A percentile compares a stretch with the other conserved stretches of the same genome.
phyloP scores from a whole-genome alignment of 164 flowering plant genomes.

The Dillenia suffruticosa region DNA sequence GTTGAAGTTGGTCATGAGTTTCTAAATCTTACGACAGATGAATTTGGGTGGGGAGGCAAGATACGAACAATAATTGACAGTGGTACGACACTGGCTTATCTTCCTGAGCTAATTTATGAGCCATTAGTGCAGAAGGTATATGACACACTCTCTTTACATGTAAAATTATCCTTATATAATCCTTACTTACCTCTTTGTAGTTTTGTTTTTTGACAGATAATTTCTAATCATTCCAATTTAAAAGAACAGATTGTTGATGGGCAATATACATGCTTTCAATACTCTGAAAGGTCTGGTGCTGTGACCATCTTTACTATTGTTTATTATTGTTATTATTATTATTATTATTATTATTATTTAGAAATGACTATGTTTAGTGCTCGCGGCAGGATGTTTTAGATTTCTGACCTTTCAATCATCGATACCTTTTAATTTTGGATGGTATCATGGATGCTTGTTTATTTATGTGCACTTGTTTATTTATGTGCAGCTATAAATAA shows the following conservation, averaged over 20 bases:
- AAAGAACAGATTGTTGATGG: conserved; percentile 45
- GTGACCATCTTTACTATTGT: not conserved
- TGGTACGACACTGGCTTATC: conserved; percentile 77
- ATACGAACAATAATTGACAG: conserved; percentile 66
- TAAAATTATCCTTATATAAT: not conserved
- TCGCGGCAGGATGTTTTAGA: not conserved
- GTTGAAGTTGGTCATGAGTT: conserved; percentile 48
- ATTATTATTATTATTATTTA: not conserved
- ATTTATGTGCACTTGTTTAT: too few species aligned
- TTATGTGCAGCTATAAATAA: too few species aligned
- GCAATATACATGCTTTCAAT: conserved; percentile 60
- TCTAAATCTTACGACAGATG: conserved; percentile 42
- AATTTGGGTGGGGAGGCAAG: conserved; percentile 34
- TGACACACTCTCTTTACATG: not conserved
- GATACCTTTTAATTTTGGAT: not conserved
- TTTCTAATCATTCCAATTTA: conserved; percentile 50
- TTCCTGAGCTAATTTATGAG: conserved; percentile 53
- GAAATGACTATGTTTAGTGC: not conserved
- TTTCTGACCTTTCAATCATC: not conserved
- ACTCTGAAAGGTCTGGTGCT: conserved; percentile 44
- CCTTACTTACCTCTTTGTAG: not conserved
- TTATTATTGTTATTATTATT: not conserved
- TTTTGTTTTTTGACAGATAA: conserved; percentile 31
- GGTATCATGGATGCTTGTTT: not conserved
- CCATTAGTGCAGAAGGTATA: conserved; percentile 46